Conservation (phyloP, 2,329 filamentous ascomycete genomes). For the Apiospora aurea region DNA sequence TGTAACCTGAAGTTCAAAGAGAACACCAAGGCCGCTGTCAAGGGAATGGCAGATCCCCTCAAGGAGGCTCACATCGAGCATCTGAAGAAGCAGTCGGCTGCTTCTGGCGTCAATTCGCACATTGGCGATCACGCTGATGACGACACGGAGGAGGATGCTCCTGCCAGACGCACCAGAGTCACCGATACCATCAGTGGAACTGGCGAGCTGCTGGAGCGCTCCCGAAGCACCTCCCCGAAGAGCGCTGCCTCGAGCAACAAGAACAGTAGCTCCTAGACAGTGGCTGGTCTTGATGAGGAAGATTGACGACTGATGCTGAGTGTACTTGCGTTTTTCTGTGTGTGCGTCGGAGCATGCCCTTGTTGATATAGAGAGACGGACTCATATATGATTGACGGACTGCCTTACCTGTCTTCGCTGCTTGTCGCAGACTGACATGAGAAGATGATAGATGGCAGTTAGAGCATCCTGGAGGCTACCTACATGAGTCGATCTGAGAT, state of each 20-base stretch:
- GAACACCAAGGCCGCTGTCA: not conserved
- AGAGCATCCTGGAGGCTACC: no score
- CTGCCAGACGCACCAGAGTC: not conserved
- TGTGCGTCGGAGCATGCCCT: no score
- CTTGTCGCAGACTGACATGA: no score
- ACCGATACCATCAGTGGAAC: constrained; percentile 1
- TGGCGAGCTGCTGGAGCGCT: not conserved
- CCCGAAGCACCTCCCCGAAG: not conserved
- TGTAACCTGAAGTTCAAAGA: not conserved
- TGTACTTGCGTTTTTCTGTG: no score
- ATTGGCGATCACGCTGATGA: not conserved
- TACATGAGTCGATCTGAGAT: no score
- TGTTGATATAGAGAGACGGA: no score
- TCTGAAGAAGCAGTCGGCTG: not conserved
- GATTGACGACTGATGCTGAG: not conserved
- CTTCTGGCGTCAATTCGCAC: not conserved
- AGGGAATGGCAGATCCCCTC: not conserved
- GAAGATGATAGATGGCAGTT: no score
- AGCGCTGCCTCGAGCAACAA: not conserved
- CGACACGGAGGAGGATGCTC: not conserved
- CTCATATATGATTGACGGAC: no score
- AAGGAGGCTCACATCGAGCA: not conserved
- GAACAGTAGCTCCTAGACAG: no score
- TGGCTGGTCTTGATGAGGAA: not conserved
- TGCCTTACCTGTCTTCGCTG: no score